Base-by-base conservation (phyloP, 371 early-diverging fungal species). In the Mucor irregularis region DNA sequence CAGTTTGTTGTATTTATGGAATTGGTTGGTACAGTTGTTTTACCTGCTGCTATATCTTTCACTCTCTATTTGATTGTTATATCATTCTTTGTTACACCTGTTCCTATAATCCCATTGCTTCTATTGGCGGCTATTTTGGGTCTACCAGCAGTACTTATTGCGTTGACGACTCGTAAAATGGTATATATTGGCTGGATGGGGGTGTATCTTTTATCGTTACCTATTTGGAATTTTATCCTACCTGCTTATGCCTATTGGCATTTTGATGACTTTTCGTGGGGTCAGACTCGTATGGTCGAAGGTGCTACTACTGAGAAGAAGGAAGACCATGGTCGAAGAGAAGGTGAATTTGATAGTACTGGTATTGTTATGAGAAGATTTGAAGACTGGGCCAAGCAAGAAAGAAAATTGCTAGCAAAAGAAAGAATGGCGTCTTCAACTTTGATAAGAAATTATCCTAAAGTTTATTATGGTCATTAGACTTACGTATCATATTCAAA, bases 221-320 rank as follows among this genome's bases (percentile, higher is more conserved):
- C 96, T 4, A 87, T 98, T 17, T 98, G 96, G 95, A 94, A 94
- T 64, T 88, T 92, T 67, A 74, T 93, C 9, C 80, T 97, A 22
- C 98, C 98, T 1, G 78, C 91, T 0, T 97, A 97, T 68, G 92
- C 97, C 16, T 97, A 88, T 68, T 96, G 98, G 98, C 92, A 94
- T 71, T 95, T 96, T 82, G 98, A 97, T 67, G 95, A 97, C 60
- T 96, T 97, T 62, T 88, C 90, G 0, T 97, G 96, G 98, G 98
- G 98, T 5, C 87, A 95, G 59, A 98, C 98, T 3, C 73, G 97
- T 31, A 79, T 83, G 31, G 83, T 91, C 0, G 81, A 84, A 34
- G 90, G 90, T 22, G 87, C 66, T 2, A 17, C 30, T 17, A 87
- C 93, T 24, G 68, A 60, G 16, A 88, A 87, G 57, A 87, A 81